These are phyloP conservation scores for Vitis hybrid DNA, from an alignment of 177 flowering plant genomes.

Conservation along the genomic window DNA sequence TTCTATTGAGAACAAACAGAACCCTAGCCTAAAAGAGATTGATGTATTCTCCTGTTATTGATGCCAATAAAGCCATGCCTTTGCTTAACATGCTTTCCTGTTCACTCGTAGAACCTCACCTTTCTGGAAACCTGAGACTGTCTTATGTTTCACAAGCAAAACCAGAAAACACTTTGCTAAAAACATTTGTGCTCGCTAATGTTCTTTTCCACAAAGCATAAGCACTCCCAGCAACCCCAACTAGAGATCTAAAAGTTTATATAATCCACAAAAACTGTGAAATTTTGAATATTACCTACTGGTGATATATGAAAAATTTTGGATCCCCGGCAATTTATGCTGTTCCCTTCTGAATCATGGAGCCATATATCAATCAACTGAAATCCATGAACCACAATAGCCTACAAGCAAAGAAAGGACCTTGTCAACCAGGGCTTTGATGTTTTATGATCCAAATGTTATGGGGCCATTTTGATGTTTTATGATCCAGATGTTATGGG, in stretches of 20 bases:
- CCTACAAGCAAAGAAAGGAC: conserved; percentile 43
- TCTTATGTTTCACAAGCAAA: no score
- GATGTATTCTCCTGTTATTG: no score
- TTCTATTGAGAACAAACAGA: no score
- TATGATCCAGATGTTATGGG: neutral
- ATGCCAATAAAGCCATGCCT: no score
- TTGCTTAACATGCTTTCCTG: no score
- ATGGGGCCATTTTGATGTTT: neutral
- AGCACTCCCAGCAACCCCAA: neutral
- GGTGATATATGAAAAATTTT: conserved; percentile 56
- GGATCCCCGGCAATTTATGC: conserved; percentile 43
- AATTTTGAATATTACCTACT: conserved; percentile 48
- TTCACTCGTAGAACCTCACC: no score
- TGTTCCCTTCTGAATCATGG: conserved; percentile 60
- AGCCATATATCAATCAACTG: conserved; percentile 93
- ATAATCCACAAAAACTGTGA: neutral
- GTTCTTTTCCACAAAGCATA: no score
- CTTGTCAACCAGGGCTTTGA: conserved; percentile 8
- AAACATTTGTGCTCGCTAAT: no score
- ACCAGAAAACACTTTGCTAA: no score
- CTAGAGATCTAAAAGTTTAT: neutral
- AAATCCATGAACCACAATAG: conserved; percentile 93
- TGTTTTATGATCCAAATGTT: neutral
- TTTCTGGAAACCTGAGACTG: no score
- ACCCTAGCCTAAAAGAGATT: no score